Evolutionary conservation across 495 filamentous ascomycete species (phyloP).

Genomic region (Apiosordaria backusii): DNA sequence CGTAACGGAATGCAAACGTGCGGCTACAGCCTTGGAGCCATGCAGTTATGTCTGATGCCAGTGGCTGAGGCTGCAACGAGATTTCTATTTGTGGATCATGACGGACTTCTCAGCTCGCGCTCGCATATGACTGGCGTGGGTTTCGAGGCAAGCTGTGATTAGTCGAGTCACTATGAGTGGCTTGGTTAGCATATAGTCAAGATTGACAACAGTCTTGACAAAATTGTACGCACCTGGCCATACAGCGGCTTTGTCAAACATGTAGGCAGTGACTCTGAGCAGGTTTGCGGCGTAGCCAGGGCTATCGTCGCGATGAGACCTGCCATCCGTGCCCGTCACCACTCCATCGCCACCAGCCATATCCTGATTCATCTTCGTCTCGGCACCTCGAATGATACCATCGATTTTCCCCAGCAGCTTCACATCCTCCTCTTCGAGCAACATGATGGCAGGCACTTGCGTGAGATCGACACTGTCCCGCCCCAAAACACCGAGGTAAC

Average conservation of each 20-base stretch:
- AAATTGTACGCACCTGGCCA: constrained; percentile 69
- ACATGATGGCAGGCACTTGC: constrained; percentile 78
- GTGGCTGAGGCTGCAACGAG: not conserved
- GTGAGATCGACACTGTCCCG: constrained; percentile 72
- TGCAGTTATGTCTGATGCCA: not conserved
- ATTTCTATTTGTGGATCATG: constrained; percentile 17
- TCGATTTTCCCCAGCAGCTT: constrained; percentile 83
- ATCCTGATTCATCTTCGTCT: constrained; percentile 71
- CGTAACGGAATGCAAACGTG: not conserved
- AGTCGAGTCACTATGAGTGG: constrained; percentile 66
- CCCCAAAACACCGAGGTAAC: constrained; percentile 81
- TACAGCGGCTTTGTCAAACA: constrained; percentile 84
- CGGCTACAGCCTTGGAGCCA: too few relatives aligned
- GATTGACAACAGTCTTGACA: not conserved
- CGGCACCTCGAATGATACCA: constrained; percentile 72
- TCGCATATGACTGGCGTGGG: constrained; percentile 76
- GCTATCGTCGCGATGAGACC: constrained; percentile 57
- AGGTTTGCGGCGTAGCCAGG: constrained; percentile 83
- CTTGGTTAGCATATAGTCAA: constrained; percentile 12
- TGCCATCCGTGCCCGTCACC: constrained; percentile 50
- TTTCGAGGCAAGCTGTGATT: constrained; percentile 82
- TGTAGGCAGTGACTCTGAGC: constrained; percentile 77
- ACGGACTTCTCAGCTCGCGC: constrained; percentile 65
- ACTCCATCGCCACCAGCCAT: constrained; percentile 29
- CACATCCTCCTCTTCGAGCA: constrained; percentile 88